Evolutionary conservation across 163 green algal genomes (phyloP).

Genomic region (Scenedesmus sp.): DNA sequence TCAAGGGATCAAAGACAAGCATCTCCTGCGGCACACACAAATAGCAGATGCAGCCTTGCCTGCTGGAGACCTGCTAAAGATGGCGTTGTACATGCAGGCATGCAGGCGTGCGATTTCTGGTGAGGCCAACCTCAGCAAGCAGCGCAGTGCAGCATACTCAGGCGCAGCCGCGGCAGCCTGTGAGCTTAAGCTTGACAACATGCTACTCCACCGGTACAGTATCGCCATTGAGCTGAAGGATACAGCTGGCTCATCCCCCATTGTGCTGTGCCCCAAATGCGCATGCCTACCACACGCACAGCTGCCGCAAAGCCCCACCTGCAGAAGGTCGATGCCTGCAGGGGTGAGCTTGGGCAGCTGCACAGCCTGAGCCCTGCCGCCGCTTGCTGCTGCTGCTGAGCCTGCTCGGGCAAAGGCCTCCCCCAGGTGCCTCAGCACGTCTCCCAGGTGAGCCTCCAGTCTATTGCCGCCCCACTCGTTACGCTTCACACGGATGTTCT

Average conservation of each 20-base stretch:
- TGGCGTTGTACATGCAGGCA: no score
- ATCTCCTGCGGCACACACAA: constrained; percentile 66
- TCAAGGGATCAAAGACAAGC: constrained; percentile 83
- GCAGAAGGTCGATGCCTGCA: constrained; percentile 42
- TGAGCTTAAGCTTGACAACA: no score
- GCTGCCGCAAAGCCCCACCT: neutral
- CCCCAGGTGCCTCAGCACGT: constrained; percentile 18
- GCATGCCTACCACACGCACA: neutral
- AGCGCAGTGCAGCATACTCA: no score
- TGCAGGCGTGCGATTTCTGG: no score
- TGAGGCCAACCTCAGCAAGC: no score
- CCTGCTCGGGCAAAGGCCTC: constrained; percentile 30
- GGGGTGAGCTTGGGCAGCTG: neutral
- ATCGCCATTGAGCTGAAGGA: no score
- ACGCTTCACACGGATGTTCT: constrained; percentile 41
- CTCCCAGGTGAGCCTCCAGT: constrained; percentile 38
- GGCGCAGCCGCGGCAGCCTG: no score
- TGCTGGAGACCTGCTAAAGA: no score
- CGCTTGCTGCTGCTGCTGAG: neutral
- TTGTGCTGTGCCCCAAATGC: no score
- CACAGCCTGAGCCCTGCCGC: neutral
- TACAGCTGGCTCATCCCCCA: no score
- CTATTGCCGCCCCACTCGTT: constrained; percentile 34
- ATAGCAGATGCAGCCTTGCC: neutral
- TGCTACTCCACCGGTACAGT: no score